Evolutionary conservation across 2,329 filamentous ascomycete genomes (phyloP).

Genomic region (Orbilia oligospora): DNA sequence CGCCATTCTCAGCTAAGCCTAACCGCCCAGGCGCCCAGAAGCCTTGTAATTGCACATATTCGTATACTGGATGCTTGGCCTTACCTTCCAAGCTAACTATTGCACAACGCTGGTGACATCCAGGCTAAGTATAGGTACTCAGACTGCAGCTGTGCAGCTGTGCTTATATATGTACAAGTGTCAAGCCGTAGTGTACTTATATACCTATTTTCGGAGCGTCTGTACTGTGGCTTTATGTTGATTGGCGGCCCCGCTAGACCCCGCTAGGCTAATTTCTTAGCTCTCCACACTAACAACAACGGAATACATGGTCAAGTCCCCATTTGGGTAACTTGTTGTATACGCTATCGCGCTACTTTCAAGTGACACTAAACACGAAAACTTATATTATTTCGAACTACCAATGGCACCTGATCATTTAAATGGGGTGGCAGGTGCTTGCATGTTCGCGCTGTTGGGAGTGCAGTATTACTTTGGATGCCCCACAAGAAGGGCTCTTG

Average conservation of each 20-base stretch:
- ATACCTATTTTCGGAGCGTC: background rate
- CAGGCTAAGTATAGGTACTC: background rate
- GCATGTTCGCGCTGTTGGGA: background rate
- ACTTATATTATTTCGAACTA: background rate
- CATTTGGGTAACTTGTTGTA: background rate
- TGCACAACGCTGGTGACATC: background rate
- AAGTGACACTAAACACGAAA: background rate
- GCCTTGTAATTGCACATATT: slow-evolving; percentile 6
- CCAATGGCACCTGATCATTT: background rate
- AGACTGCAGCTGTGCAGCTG: too few species aligned
- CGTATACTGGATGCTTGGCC: background rate
- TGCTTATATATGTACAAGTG: background rate
- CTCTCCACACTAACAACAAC: background rate
- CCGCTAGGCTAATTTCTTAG: background rate
- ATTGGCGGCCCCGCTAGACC: background rate
- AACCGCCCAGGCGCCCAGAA: slow-evolving; percentile 14
- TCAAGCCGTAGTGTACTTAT: too few species aligned
- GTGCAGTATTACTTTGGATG: background rate
- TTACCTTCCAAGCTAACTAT: background rate
- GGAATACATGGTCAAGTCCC: too few species aligned
- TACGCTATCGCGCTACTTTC: background rate
- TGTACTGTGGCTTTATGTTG: background rate
- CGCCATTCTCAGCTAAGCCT: background rate
- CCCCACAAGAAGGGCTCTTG: background rate
- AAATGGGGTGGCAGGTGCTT: slow-evolving; percentile 8